Conservation (phyloP, 345 rosid species). For the Populus tremula region DNA sequence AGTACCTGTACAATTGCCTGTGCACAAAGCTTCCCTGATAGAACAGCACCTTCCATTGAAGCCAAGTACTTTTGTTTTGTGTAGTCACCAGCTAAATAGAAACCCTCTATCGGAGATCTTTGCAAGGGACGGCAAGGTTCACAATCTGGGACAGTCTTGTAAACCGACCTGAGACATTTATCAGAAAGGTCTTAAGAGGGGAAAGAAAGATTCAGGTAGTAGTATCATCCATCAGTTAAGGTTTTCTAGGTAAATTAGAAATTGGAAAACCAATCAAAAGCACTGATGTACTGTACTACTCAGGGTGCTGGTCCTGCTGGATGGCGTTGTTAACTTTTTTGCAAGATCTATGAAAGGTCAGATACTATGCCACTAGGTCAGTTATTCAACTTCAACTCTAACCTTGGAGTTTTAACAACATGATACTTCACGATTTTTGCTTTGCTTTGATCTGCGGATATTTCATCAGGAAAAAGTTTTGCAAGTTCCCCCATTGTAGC, state of each 20-base stretch:
- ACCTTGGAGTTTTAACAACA: conserved; percentile 95
- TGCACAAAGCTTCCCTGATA: conserved; percentile 90
- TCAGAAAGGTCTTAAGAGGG: neutral
- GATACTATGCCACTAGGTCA: neutral
- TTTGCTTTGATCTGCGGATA: conserved; percentile 85
- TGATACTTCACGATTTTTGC: conserved; percentile 85
- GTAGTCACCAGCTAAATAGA: conserved; percentile 90
- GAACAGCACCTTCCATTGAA: conserved; percentile 97
- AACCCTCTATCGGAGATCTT: conserved; percentile 82
- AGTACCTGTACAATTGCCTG: conserved; percentile 76
- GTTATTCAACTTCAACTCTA: conserved; percentile 9
- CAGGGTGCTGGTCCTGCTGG: neutral
- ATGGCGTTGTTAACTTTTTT: neutral
- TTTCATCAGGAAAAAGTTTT: conserved; percentile 88
- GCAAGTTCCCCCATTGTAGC: conserved; percentile 94
- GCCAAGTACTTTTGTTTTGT: conserved; percentile 96
- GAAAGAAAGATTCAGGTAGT: neutral
- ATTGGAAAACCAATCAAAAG: neutral
- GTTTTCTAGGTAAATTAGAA: neutral
- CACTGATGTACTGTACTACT: neutral
- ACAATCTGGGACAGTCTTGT: conserved; percentile 78
- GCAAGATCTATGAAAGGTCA: neutral
- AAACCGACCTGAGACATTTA: conserved; percentile 70
- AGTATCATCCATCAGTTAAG: neutral
- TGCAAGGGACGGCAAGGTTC: conserved; percentile 94